Conservation (phyloP, 805 yeast genomes). For the Jamesozyma lodderae region DNA sequence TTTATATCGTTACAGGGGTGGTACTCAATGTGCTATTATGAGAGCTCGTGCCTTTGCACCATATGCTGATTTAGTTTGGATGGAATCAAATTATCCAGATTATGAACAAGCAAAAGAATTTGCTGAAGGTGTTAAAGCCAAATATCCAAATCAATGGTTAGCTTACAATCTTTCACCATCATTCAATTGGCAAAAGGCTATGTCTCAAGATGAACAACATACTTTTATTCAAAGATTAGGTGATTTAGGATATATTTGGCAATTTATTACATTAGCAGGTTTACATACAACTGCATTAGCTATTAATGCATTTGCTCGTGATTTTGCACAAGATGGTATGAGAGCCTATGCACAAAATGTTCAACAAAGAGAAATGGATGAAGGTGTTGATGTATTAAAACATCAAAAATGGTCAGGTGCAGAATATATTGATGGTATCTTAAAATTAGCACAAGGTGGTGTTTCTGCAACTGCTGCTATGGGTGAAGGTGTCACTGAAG, state of each 20-base stretch:
- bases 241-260: slow-evolving; percentile 91
- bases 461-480: slow-evolving; percentile 92
- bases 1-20: slow-evolving; percentile 91
- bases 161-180: slow-evolving; percentile 96
- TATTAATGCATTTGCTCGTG: slow-evolving; percentile 72
- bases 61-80: slow-evolving; percentile 92
- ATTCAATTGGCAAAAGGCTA: slow-evolving; percentile 95
- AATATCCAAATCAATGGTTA: slow-evolving; percentile 86
- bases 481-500: slow-evolving; percentile 98
- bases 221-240: slow-evolving; percentile 83
- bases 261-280: slow-evolving; percentile 94
- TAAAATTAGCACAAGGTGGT: slow-evolving; percentile 90
- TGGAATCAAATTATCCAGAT: slow-evolving; percentile 95
- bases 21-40: slow-evolving; percentile 95
- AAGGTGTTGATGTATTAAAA: slow-evolving; percentile 89
- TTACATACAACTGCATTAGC: slow-evolving; percentile 93
- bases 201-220: slow-evolving; percentile 79
- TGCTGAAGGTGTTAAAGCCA: slow-evolving; percentile 78
- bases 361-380: slow-evolving; percentile 80
- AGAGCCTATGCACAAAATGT: slow-evolving; percentile 85
- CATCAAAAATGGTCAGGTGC: slow-evolving; percentile 99
- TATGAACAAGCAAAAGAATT: slow-evolving; percentile 89
- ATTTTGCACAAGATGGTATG: slow-evolving; percentile 80
- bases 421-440: slow-evolving; percentile 83
- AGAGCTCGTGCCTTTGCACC: slow-evolving; percentile 94